Evolutionary conservation across 257 asterid genomes (phyloP), one percentile per base, ranked within the genome.

Genomic region (Gentiana straminea): DNA sequence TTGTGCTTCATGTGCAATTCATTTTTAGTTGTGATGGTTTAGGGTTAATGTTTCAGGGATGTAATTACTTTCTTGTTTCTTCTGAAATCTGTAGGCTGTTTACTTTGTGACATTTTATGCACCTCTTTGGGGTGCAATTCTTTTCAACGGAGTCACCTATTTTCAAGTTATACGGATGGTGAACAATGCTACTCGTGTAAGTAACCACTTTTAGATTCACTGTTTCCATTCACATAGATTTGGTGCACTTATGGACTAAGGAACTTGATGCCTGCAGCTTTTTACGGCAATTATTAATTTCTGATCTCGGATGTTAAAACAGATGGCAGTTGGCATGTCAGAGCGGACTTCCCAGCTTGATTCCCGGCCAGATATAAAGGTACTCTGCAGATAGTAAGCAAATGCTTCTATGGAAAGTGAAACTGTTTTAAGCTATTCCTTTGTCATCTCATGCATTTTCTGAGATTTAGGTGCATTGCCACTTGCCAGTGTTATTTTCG

Each of bases 101-200:
- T 97, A 92, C 71, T 83, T 92, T 55, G 56, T 85, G 56, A 92
- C 99, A 33, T 92, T 92, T 71, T 92, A 92, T 74, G 89, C 95
- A 53, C 97, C 99, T 59, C 86, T 92, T 51, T 92, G 99, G 95
- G 89, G 87, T 59, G 99, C 99, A 39, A 85, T 88, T 80, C 95
- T 92, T 57, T 92, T 92, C 87, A 88, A 92, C 34, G 97, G 87
- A 54, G 63, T 92, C 80, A 85, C 95, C 75, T 92, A 88, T 76
- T 89, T 88, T 73, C 97, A 92, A 83, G 99, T 85, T 61, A 92
- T 92, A 79, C 89, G 99, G 73, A 88, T 92, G 99, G 64, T 92
- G 58, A 92, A 92, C 80, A 92, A 92, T 66, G 99, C 95, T 64
- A 73, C 99, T 54, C 95, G 97, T 63, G 99, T 92, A 88, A 60